Conservation (phyloP, 306 rosid species). For the Pueraria montana region DNA sequence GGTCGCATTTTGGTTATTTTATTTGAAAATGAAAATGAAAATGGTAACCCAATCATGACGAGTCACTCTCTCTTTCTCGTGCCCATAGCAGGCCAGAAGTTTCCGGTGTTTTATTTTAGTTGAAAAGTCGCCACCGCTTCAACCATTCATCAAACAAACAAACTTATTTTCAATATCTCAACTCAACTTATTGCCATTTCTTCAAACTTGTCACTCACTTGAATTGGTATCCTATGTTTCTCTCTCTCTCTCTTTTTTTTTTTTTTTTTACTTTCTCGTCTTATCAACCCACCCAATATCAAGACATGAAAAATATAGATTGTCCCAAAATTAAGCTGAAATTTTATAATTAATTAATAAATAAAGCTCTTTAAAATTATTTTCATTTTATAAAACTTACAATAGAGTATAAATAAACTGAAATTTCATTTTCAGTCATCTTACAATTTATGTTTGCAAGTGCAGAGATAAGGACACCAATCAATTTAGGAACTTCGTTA, state of each 20-base stretch:
- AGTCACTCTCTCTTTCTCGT: background rate
- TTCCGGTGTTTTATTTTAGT: background rate
- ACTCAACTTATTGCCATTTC: background rate
- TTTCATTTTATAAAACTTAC: background rate
- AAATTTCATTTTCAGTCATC: background rate
- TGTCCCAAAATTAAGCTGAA: background rate
- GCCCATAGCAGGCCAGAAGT: background rate
- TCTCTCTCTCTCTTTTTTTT: too few relatives aligned
- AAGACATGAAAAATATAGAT: background rate
- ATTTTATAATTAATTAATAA: too few relatives aligned
- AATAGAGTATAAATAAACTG: too few relatives aligned
- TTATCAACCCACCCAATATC: background rate
- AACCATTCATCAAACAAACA: background rate
- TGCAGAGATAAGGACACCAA: background rate
- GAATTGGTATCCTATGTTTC: slow-evolving; percentile 38
- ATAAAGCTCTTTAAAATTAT: too few relatives aligned
- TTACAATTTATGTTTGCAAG: background rate
- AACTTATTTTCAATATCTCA: too few relatives aligned
- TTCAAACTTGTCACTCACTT: background rate
- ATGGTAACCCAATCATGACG: slow-evolving; percentile 1
- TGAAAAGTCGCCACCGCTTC: slow-evolving; percentile 9
- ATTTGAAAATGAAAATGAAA: too few relatives aligned
- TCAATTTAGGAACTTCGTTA: background rate
- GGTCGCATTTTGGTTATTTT: background rate
- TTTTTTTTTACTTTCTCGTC: background rate